Percentiles rank a stretch among this genome's conserved stretches.
phyloP scores from a whole-genome alignment of 1,284 basidiomycete species.

The Fistulina hepatica region DNA sequence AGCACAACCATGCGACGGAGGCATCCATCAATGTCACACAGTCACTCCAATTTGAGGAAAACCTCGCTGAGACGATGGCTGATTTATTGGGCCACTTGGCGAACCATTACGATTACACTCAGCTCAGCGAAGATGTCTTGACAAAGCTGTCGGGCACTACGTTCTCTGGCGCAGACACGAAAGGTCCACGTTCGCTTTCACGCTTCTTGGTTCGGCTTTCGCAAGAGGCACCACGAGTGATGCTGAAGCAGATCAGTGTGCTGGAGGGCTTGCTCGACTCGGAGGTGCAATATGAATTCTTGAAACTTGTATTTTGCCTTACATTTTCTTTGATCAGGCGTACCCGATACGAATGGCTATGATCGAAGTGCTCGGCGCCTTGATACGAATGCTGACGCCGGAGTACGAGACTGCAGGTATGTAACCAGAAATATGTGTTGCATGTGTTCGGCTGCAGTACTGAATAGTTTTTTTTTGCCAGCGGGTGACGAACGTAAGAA shows the following conservation, averaged over 20 bases:
- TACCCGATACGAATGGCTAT: conserved; percentile 95
- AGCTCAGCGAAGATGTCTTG: conserved; percentile 85
- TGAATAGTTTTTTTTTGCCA: no score
- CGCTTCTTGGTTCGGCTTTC: conserved; percentile 78
- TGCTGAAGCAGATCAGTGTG: conserved; percentile 85
- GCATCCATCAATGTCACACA: conserved; percentile 91
- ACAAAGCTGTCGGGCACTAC: conserved; percentile 72
- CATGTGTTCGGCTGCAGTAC: no score
- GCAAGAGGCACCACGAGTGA: conserved; percentile 75
- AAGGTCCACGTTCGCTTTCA: conserved; percentile 80
- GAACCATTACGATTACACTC: conserved; percentile 82
- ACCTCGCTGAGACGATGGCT: conserved; percentile 89
- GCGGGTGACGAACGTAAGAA: no score
- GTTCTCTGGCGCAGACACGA: conserved; percentile 66
- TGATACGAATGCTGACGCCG: conserved; percentile 69
- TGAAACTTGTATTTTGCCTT: no score
- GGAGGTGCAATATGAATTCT: conserved; percentile 54
- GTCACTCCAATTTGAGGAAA: conserved; percentile 88
- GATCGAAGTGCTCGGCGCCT: conserved; percentile 74
- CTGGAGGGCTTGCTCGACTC: conserved; percentile 83
- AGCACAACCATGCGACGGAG: conserved; percentile 75
- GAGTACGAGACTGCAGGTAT: no score
- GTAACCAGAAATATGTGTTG: no score
- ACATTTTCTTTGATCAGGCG: conserved; percentile 38
- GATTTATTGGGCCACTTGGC: conserved; percentile 76